These are phyloP conservation scores for Vigna hirtella DNA, from an alignment of 306 rosid genomes.

Conservation along the genomic window DNA sequence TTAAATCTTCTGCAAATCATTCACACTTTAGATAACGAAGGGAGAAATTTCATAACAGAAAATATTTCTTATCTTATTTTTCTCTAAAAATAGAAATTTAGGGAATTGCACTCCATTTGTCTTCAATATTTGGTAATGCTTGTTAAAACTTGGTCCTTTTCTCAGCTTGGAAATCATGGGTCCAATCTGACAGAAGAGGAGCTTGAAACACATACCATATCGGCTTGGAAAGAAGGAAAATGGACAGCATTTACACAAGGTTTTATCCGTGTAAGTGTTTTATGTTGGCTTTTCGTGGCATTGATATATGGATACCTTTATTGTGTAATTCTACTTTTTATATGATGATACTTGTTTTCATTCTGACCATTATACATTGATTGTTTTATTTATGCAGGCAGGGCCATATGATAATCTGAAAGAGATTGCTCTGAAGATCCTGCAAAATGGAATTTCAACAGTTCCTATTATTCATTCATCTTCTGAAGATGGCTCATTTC, in stretches of 20 bases:
- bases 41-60: background rate
- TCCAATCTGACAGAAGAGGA: slow-evolving; percentile 97
- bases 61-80: background rate
- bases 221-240: slow-evolving; percentile 98
- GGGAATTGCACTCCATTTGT: background rate
- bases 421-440: slow-evolving; percentile 79
- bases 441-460: slow-evolving; percentile 89
- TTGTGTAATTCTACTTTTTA: background rate
- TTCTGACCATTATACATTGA: background rate
- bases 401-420: slow-evolving; percentile 90
- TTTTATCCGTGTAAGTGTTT: slow-evolving; percentile 77
- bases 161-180: slow-evolving; percentile 93
- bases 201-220: slow-evolving; percentile 96
- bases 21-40: background rate
- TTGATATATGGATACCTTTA: slow-evolving; percentile 14
- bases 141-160: slow-evolving; percentile 40
- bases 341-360: slow-evolving; percentile 11
- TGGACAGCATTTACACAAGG: slow-evolving; percentile 68
- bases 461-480: slow-evolving; percentile 85
- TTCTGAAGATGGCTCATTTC: slow-evolving; percentile 87
- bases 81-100: too few relatives aligned
- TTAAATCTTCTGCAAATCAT: background rate
- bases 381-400: slow-evolving; percentile 62
- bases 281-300: slow-evolving; percentile 29
- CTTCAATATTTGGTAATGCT: slow-evolving; percentile 24